Evolutionary conservation across 768 basidiomycete genomes (phyloP).

Genomic region (Fistulinella prunicolor): DNA sequence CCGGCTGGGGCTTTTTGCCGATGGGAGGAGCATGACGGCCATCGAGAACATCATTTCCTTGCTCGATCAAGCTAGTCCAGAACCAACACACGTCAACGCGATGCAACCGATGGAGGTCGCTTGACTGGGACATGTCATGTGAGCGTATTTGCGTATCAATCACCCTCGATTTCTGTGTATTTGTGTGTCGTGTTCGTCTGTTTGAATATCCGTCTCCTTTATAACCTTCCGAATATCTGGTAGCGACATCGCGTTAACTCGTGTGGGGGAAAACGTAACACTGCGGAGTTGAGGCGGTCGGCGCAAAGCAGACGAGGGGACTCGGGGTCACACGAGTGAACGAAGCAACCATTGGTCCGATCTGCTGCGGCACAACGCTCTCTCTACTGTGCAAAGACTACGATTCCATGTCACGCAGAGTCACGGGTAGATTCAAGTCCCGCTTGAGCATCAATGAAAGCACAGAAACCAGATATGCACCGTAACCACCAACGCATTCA

Average conservation of each 20-base stretch:
- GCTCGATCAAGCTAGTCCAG: slow-evolving; percentile 26
- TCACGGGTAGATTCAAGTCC: no score
- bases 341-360: no score
- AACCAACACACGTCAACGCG: slow-evolving; percentile 1
- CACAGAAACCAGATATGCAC: no score
- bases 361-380: no score
- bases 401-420: no score
- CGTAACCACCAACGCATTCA: no score
- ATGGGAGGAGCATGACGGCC: slow-evolving; percentile 24
- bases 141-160: not conserved
- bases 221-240: no score
- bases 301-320: not conserved
- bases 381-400: no score
- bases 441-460: no score
- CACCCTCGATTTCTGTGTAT: not conserved
- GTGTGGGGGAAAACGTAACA: no score
- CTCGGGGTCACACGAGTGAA: not conserved
- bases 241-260: no score
- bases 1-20: slow-evolving; percentile 22
- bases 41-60: slow-evolving; percentile 27
- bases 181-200: slow-evolving; percentile 5
- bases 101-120: slow-evolving; percentile 2
- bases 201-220: no score
- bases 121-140: slow-evolving; percentile 5
- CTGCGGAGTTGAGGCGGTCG: not conserved